A percentile compares a stretch with the other conserved stretches of the same genome.
Conservation (phyloP, 2,329 filamentous ascomycete species). For the Fusarium illudens region DNA sequence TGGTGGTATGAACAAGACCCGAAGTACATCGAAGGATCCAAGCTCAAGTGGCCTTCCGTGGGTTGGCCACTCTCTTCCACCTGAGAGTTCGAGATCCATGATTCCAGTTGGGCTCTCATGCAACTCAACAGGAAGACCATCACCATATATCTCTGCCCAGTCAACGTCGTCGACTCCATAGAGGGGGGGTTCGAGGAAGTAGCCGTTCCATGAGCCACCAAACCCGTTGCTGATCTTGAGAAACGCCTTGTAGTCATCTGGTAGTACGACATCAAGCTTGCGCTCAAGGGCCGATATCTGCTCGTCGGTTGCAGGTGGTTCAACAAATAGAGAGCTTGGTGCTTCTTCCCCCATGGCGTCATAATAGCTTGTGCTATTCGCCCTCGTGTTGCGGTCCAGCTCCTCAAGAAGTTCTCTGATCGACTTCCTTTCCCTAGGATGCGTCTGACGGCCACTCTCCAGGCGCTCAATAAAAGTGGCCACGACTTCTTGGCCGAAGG, state of each 20-base stretch:
- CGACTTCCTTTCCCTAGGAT: constrained; percentile 4
- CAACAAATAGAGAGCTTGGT: constrained; percentile 26
- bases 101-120: constrained; percentile 13
- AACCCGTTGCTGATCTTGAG: constrained; percentile 32
- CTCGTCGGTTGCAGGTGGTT: constrained; percentile 25
- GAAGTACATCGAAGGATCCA: constrained; percentile 12
- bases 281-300: constrained; percentile 22
- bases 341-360: neutral
- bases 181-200: constrained; percentile 9
- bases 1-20: constrained; percentile 10
- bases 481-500: constrained; percentile 3
- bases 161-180: constrained; percentile 15
- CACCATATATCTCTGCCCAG: constrained; percentile 4
- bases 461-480: constrained; percentile 20
- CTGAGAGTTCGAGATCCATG: neutral
- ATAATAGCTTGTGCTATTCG: neutral
- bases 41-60: constrained; percentile 10
- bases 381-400: constrained; percentile 23
- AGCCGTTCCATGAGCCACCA: constrained; percentile 32
- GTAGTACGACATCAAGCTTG: constrained; percentile 3
- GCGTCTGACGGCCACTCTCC: constrained; percentile 9
- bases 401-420: constrained; percentile 14
- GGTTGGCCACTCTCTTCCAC: constrained; percentile 17
- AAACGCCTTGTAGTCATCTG: constrained; percentile 34
- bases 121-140: neutral